Percentiles rank a stretch among this genome's conserved stretches.
Evolutionary conservation across 2,329 filamentous ascomycete species (phyloP).

Genomic region (Balansia obtecta): DNA sequence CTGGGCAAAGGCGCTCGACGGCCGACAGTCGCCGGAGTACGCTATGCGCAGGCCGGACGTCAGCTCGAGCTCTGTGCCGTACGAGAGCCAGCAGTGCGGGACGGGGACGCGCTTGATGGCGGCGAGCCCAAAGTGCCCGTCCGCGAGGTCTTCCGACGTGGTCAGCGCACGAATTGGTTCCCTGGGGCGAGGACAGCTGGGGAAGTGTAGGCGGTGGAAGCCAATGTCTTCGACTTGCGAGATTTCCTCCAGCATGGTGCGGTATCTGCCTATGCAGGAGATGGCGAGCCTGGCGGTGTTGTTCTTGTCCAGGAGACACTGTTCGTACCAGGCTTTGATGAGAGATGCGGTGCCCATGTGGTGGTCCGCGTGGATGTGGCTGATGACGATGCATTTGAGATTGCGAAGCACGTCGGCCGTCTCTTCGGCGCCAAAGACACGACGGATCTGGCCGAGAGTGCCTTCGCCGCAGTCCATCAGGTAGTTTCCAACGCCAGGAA

Average conservation of each 20-base stretch:
- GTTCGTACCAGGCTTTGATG: slow-evolving; percentile 69
- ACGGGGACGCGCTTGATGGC: slow-evolving; percentile 58
- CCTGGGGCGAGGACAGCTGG: slow-evolving; percentile 13
- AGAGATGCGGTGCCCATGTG: slow-evolving; percentile 75
- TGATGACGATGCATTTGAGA: slow-evolving; percentile 79
- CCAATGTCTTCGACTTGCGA: slow-evolving; percentile 66
- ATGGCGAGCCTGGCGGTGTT: slow-evolving; percentile 43
- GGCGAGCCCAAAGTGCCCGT: slow-evolving; percentile 46
- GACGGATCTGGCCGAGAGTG: slow-evolving; percentile 74
- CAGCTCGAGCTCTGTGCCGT: slow-evolving; percentile 68
- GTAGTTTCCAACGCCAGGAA: slow-evolving; percentile 79
- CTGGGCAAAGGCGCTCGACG: slow-evolving; percentile 53
- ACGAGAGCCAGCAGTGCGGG: slow-evolving; percentile 66
- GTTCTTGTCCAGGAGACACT: slow-evolving; percentile 22
- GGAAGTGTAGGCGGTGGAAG: slow-evolving; percentile 37
- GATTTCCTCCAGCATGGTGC: slow-evolving; percentile 69
- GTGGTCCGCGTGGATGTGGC: slow-evolving; percentile 92
- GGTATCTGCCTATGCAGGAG: slow-evolving; percentile 59
- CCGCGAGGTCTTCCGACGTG: slow-evolving; percentile 25
- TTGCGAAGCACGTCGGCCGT: slow-evolving; percentile 62
- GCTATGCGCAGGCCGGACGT: slow-evolving; percentile 72
- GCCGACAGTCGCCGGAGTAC: slow-evolving; percentile 90
- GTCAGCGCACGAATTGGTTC: slow-evolving; percentile 16
- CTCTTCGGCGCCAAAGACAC: slow-evolving; percentile 54
- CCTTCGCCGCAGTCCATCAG: slow-evolving; percentile 88